These are phyloP conservation scores for Cynanchum wilfordii DNA, from an alignment of 257 asterid genomes.

Conservation along the genomic window DNA sequence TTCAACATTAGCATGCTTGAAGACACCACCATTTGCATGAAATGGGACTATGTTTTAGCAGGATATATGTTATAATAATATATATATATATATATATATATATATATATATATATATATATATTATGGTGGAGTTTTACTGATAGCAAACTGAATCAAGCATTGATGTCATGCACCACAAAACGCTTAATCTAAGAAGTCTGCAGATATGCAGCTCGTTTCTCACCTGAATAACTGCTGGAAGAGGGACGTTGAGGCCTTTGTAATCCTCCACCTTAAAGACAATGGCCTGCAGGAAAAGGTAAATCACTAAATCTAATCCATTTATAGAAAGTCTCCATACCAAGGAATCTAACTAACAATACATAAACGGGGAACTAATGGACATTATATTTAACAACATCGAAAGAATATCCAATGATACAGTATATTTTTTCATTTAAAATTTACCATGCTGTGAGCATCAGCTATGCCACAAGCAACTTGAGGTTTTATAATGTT, in stretches of 20 bases:
- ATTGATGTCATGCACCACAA: neutral
- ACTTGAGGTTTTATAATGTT: slow-evolving; percentile 95
- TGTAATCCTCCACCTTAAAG: slow-evolving; percentile 65
- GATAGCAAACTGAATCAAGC: neutral
- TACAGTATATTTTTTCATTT: neutral
- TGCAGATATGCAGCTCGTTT: slow-evolving; percentile 15
- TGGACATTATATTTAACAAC: neutral
- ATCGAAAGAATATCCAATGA: neutral
- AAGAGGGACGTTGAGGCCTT: slow-evolving; percentile 80
- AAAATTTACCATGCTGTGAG: slow-evolving; percentile 85
- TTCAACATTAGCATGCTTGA: neutral
- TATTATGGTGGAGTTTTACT: neutral
- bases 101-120: neutral
- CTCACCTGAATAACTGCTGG: slow-evolving; percentile 90
- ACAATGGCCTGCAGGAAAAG: slow-evolving; percentile 72
- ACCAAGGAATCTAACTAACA: neutral
- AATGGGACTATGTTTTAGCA: neutral
- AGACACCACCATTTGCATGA: neutral
- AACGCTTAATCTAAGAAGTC: neutral
- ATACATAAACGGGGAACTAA: neutral
- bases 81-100: neutral
- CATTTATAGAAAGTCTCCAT: neutral
- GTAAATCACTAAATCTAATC: neutral
- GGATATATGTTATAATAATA: no score
- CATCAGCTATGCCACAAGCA: slow-evolving; percentile 94